Conservation (phyloP, 2,329 filamentous ascomycete genomes). For the Massarina eburnea region DNA sequence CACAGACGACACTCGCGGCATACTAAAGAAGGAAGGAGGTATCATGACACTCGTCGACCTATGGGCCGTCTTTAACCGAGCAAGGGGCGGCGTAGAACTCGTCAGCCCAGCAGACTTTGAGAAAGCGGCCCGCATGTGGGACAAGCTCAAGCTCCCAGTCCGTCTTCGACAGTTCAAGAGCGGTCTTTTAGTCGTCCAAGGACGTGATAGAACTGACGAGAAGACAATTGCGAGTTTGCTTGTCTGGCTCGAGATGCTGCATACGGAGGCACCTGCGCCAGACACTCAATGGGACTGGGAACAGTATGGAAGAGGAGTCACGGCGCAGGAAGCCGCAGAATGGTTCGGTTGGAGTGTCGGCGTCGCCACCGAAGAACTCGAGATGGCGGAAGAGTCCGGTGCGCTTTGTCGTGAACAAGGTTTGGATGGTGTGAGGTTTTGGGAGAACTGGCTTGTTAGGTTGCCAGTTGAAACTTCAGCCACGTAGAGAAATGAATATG, state of each 20-base stretch:
- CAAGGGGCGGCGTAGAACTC: constrained; percentile 88
- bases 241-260: constrained; percentile 75
- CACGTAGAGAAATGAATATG: too few species aligned
- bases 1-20: constrained; percentile 40
- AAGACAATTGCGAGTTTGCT: constrained; percentile 78
- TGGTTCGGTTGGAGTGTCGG: constrained; percentile 96
- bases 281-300: constrained; percentile 75
- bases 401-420: constrained; percentile 87
- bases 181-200: constrained; percentile 91
- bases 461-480: background rate
- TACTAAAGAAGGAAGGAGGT: constrained; percentile 40
- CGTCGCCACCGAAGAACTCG: constrained; percentile 89
- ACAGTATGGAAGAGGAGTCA: constrained; percentile 79
- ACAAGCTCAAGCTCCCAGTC: constrained; percentile 81
- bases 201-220: constrained; percentile 84
- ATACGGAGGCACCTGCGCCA: constrained; percentile 64
- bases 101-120: constrained; percentile 91
- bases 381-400: constrained; percentile 94
- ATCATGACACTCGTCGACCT: constrained; percentile 45
- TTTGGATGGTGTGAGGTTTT: constrained; percentile 88
- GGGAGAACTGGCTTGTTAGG: constrained; percentile 67
- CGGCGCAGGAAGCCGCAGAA: constrained; percentile 84
- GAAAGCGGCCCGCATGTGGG: constrained; percentile 86
- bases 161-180: constrained; percentile 87
- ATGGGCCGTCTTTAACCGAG: constrained; percentile 78